Base-by-base conservation (phyloP, 176 grass and related monocot genomes). In the Carex pumila region DNA sequence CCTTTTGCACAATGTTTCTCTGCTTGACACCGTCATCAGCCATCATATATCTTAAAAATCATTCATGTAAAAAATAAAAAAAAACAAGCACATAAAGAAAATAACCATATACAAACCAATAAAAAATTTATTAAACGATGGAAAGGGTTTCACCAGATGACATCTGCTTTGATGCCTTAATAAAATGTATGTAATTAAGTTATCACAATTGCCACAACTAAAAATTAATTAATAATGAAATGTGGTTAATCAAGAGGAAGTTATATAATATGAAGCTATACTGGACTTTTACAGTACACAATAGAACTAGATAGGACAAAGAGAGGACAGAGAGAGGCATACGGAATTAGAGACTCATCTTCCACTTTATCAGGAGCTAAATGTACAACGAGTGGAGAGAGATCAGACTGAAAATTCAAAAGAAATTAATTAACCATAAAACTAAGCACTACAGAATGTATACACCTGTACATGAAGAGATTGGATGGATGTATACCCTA, bases 331-430 rank as follows among this genome's bases (percentile, higher is more conserved):
- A 63, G 54, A 21, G 65, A 87, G 22, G 88, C 90, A 49, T 98
- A 98, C 95, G 92, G 92, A 79, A 98, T 94, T 64, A 36, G 87
- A 39, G 88, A 61, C 47, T 88, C 86, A 58, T 98, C 91, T 90
- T 94, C 95, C 72, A 74, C 53, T 88, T 93, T 86, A 73, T 86
- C 91, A 89, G 95, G 95, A 86, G 92, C 91, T 84, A 98, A 83
- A 87, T 91, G 86, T 84, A 90, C 92, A 85, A 94, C 91, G 85
- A 94, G 89, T 69, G 95, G 95, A 91, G 95, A 98, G 41, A 98
- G 82, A 89, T 98, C 95, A 29, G 94, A 93, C 91, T 94, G 89
- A 43, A 34, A 86, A 72, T 79, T 84, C 2, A 73, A 87, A 91
- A 81, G 49, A 6, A 84, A 71, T 75, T 85, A 83, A 45, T 65